These are phyloP conservation scores for Leptographium lundbergii DNA, from an alignment of 2,329 filamentous ascomycete genomes.

Conservation along the genomic window DNA sequence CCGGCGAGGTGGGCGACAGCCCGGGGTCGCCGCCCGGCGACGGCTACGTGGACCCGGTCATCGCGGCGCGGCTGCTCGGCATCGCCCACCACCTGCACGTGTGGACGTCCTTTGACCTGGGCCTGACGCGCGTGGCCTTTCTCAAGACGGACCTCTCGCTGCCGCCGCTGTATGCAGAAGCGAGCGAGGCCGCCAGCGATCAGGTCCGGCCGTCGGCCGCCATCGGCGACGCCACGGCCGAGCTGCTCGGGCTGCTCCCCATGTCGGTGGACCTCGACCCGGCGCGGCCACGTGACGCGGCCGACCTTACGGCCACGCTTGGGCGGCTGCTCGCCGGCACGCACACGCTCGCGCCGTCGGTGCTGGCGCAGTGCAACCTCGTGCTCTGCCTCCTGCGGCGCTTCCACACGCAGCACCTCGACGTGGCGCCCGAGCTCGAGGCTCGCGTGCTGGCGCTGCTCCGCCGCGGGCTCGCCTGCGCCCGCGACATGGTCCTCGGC, in stretches of 20 bases:
- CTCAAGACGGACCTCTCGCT: constrained; percentile 29
- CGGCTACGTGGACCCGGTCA: constrained; percentile 15
- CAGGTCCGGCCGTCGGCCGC: constrained; percentile 13
- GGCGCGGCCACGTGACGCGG: constrained; percentile 25
- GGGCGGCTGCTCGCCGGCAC: constrained; percentile 24
- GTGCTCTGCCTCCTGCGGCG: constrained; percentile 42
- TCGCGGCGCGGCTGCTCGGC: constrained; percentile 25
- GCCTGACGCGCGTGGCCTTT: constrained; percentile 33
- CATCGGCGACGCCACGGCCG: constrained; percentile 27
- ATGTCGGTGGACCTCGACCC: constrained; percentile 42
- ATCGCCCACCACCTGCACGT: constrained; percentile 44
- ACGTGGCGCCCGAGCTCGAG: constrained; percentile 27
- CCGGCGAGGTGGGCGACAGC: constrained; percentile 6
- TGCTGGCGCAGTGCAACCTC: constrained; percentile 40
- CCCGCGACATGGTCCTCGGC: constrained; percentile 29
- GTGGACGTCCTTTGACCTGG: constrained; percentile 47
- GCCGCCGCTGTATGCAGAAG: constrained; percentile 20
- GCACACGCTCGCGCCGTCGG: constrained; percentile 28
- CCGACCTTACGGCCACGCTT: constrained; percentile 30
- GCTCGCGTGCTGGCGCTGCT: constrained; percentile 34
- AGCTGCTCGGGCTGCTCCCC: constrained; percentile 39
- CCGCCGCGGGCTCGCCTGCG: constrained; percentile 30
- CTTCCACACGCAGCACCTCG: constrained; percentile 34
- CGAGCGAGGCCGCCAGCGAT: too few species aligned
- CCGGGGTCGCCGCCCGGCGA: constrained; percentile 7